phyloP scores from a whole-genome alignment of 1,139 yeast species.

The Candida frijolesensis region DNA sequence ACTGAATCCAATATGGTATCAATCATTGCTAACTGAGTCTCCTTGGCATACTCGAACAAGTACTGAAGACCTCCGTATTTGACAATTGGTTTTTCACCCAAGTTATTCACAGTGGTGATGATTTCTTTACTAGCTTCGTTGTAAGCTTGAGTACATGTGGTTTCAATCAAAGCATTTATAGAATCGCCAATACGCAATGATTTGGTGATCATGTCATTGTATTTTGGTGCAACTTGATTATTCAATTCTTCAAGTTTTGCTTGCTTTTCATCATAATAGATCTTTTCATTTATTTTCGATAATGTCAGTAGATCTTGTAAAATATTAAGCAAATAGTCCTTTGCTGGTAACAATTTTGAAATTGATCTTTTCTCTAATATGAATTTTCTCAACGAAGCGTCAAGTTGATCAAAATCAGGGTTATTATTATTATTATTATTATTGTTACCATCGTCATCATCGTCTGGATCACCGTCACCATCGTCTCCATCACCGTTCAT shows the following conservation, averaged over 20 bases:
- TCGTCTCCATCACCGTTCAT: conserved; percentile 33
- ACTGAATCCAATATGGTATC: conserved; percentile 68
- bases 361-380: conserved; percentile 85
- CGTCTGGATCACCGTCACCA: conserved; percentile 24
- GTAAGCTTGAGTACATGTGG: conserved; percentile 59
- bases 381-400: conserved; percentile 81
- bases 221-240: conserved; percentile 60
- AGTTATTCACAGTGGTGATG: conserved; percentile 50
- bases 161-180: conserved; percentile 66
- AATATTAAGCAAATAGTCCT: conserved; percentile 73
- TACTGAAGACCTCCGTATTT: conserved; percentile 64
- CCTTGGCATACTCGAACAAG: conserved; percentile 68
- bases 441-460: conserved; percentile 30
- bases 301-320: conserved; percentile 65
- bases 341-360: conserved; percentile 91
- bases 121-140: conserved; percentile 60
- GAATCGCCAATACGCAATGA: conserved; percentile 59
- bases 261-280: conserved; percentile 52
- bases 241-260: conserved; percentile 50
- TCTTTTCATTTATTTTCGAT: conserved; percentile 60
- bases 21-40: conserved; percentile 70
- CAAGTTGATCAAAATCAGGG: conserved; percentile 82
- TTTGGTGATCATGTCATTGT: conserved; percentile 53
- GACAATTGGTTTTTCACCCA: conserved; percentile 61
- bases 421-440: conserved; percentile 22